Evolutionary conservation across 2,329 filamentous ascomycete species (phyloP), one percentile per base, ranked within the genome.

Genomic region (Trichophyton benhamiae): DNA sequence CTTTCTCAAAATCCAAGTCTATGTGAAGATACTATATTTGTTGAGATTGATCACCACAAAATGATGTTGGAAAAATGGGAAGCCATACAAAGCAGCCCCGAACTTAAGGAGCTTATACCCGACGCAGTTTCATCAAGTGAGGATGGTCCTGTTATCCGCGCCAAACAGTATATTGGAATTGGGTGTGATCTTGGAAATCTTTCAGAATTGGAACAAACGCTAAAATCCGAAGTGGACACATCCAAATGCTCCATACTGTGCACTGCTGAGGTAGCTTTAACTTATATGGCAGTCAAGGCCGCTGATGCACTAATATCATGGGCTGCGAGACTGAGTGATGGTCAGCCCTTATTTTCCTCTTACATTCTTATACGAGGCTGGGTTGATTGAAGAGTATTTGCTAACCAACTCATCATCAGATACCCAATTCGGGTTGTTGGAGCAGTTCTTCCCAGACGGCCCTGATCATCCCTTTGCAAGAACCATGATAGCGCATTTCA

Each of bases 231-330:
- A 52, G 70, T 89, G 1, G 77, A 86, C 44, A 70, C 53, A 53
- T 42, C 79, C 0, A 76, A 82, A 6, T 84, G 82, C 62, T 78
- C 81, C 2, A 81, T 96, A 1, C 77, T 96, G 25, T 95, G 94
- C 68, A 82, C 91, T 27, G 91, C 91, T 0, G 92, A 97, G 74
- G 91, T 96, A 13, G 95, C 91, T 2, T 83, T 95, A 46, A 94
- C 90, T 0, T 95, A 95, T 68, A 95, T 96, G 89, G 84, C 90
- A 61, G 83, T 84, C 1, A 72, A 81, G 22, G 84, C 84, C 46
- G 85, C 90, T 4, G 86, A 96, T 75, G 78, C 81, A 15, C 78
- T 96, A 7, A 85, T 96, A 33, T 71, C 79, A 58, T 96, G 90
- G 90, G 86, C 88, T n/a, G 83, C 84, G 60, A 82, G 76, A 9